Base-by-base conservation (phyloP, 371 early-diverging fungal species). In the Chytridiales sp. region DNA sequence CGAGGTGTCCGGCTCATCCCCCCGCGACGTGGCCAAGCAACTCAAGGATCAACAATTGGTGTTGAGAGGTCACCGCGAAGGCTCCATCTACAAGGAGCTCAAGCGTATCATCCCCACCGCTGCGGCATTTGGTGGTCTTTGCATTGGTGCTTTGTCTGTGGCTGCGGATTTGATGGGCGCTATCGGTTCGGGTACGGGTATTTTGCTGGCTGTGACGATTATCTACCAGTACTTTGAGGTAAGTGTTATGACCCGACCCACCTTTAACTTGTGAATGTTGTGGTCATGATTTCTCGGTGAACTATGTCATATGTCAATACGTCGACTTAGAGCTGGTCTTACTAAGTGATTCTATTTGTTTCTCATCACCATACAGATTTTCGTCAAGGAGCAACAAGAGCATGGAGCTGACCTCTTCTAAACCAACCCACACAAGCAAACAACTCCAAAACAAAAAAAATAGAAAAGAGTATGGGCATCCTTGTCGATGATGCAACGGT, bases 101-200 rank as follows among this genome's bases (percentile, higher is more conserved):
- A 96, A 97, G 82, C 89, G 94, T 59, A 91, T 99, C 63, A 99
- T 99, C 68, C 99, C 99, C 31, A 91, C 91, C 38, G 91, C 90
- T 21, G 89, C 97, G 36, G 89, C 89, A 49, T 90, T 95, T 59
- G 98, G 99, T 67, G 99, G 99, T 50, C 87, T 98, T 30, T 84
- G 90, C 67, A 91, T 99, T 65, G 99, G 97, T 54, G 85, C 91
- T 6, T 82, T 99, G 61, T 90, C 94, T 32, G 89, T 99, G 29
- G 73, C 90, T 57, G 97, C 98, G 47, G 98, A 99, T 81, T 83
- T 99, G 63, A 72, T 90, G 58, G 96, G 95, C 51, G 85, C 87
- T 27, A 85, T 99, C 77, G 99, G 99, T 32, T 94, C 97, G 42
- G 99, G 99, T 35, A 97, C 99, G 36, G 99, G 99, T 85, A 99